Base-by-base conservation (phyloP, 1,284 basidiomycete genomes). In the Cronartium ribicola region DNA sequence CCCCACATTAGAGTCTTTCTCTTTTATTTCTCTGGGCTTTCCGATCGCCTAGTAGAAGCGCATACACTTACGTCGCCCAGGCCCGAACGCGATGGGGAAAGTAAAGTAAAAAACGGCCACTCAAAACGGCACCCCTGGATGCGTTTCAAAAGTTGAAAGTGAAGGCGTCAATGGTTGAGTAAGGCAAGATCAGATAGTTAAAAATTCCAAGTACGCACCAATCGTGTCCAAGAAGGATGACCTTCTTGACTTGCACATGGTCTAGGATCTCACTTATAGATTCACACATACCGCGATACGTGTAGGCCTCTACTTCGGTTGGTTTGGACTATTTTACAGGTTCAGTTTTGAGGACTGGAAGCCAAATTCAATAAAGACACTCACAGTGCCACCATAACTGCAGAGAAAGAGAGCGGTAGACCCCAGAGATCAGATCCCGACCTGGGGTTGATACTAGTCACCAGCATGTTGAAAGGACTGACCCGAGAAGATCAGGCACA, bases 401-500 rank as follows among this genome's bases (percentile, higher is more conserved):
- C 8, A 63, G 20, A 36, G 41, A 37, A 29, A 13, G 13, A 36
- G 20, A 36, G 22, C 20, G 20, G 11, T 17, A 37, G 8, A 13
- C 44, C 11, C 55, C 36, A 39, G 17, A 29, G 29, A 29, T 29
- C 13, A 29, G 59, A 60, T 13, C n/a, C n/a, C 59, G 14, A 17
- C 11, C 1, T 11, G 2, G 14, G 11, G 22, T 60, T 4, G 11
- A 29, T 60, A 11, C n/a, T 2, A 22, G 13, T 60, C 4, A 20
- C 59, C 22, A 17, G 22, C 11, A 14, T 13, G 13, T 60, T 60
- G 13, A 17, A 60, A 2, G 59, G 36, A n/a, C 41, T 51, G 14
- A 70, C 68, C 68, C 68, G 7, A 70, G 44, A 17, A 70, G 62
- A 62, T 70, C 68, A 11, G 68, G 68, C 8, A 46, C 68, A n/a